Percentiles rank a stretch among this genome's conserved stretches.
Conservation (phyloP, 1,284 basidiomycete genomes). For the Garcileccinum viscosum region DNA sequence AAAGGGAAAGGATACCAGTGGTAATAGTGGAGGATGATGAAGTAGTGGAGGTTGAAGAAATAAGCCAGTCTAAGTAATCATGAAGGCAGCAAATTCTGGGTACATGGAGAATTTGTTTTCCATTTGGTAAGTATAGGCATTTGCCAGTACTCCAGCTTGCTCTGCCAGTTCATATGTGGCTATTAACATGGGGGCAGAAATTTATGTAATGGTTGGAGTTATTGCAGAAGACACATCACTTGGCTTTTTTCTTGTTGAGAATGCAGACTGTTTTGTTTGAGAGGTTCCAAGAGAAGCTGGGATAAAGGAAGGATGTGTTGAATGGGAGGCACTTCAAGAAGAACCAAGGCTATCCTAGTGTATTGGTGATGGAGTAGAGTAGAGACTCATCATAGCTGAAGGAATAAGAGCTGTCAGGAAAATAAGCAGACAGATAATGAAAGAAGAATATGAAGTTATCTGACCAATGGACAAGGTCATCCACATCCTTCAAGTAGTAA, state of each 20-base stretch:
- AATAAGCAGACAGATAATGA: neutral
- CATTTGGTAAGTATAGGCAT: too few relatives aligned
- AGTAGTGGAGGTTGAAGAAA: too few relatives aligned
- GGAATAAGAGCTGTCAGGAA: neutral
- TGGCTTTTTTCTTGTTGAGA: neutral
- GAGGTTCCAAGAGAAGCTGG: neutral
- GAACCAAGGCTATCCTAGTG: neutral
- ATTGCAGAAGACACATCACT: too few relatives aligned
- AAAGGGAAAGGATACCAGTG: too few relatives aligned
- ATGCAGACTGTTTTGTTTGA: neutral
- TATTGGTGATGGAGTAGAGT: neutral
- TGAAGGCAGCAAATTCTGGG: too few relatives aligned
- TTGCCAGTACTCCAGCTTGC: too few relatives aligned
- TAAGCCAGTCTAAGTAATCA: too few relatives aligned
- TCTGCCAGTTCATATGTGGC: too few relatives aligned
- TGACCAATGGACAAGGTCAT: neutral
- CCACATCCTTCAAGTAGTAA: neutral
- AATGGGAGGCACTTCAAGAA: neutral
- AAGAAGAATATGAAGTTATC: neutral
- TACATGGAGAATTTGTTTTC: too few relatives aligned
- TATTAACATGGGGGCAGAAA: too few relatives aligned
- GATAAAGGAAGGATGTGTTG: neutral
- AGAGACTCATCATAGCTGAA: neutral
- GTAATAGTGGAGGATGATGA: too few relatives aligned
- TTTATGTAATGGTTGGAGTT: too few relatives aligned